Percentiles rank a stretch among this genome's conserved stretches.
These are phyloP conservation scores for Syncephalastrum racemosum DNA, from an alignment of 371 early-diverging fungal genomes.

Conservation along the genomic window DNA sequence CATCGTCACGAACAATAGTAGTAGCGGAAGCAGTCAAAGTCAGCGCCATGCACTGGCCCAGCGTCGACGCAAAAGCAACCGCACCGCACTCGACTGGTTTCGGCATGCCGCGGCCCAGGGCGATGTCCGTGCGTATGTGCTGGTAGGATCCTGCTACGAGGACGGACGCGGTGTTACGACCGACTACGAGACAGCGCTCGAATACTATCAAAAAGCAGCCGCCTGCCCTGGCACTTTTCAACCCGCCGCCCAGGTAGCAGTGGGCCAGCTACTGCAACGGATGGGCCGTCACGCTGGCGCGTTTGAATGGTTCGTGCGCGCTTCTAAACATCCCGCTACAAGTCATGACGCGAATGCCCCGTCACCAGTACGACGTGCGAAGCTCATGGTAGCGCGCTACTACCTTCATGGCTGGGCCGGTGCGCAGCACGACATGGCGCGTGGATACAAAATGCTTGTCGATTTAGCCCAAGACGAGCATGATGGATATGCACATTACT, in stretches of 20 bases:
- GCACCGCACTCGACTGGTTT: conserved; percentile 66
- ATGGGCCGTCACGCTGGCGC: conserved; percentile 30
- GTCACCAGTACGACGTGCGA: conserved; percentile 20
- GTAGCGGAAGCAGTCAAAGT: conserved; percentile 12
- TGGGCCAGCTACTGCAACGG: conserved; percentile 36
- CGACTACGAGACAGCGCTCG: conserved; percentile 42
- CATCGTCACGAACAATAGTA: conserved; percentile 48
- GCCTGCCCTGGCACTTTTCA: conserved; percentile 38
- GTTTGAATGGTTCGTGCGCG: conserved; percentile 40
- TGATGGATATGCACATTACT: conserved; percentile 34
- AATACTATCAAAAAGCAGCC: conserved; percentile 70
- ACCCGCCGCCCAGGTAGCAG: conserved; percentile 44
- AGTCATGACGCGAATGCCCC: conserved; percentile 4
- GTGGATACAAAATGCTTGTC: conserved; percentile 32
- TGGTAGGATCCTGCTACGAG: conserved; percentile 68
- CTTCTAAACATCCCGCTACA: conserved; percentile 23
- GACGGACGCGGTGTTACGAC: conserved; percentile 68
- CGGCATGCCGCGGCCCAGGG: conserved; percentile 58
- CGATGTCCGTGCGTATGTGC: conserved; percentile 65
- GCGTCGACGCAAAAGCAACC: conserved; percentile 42
- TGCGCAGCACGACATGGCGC: conserved; percentile 19
- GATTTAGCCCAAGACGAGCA: conserved; percentile 15
- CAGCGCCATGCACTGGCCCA: background rate
- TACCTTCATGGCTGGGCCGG: conserved; percentile 37
- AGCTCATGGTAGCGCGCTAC: conserved; percentile 40